Evolutionary conservation across 225 moss, liverwort and hornwort genomes (phyloP), one percentile per base, ranked within the genome.

Genomic region (Pseudoscleropodium purum): DNA sequence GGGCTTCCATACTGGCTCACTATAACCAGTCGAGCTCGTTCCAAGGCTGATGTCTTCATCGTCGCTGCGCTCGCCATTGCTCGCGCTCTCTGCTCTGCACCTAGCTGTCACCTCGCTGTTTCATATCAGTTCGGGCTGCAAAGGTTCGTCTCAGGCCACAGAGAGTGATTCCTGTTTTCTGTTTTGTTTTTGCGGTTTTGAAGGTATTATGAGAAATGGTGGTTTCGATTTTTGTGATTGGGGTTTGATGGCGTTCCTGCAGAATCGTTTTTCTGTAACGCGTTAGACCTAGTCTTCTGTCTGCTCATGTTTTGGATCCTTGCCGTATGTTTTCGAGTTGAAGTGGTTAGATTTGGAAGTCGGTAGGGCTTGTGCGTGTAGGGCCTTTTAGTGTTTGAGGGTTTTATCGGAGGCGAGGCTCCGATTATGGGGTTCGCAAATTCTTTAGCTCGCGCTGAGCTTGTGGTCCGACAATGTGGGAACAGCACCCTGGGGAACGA

Each of bases 11-110:
- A 17, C 84, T 12, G 21, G 31, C 39, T 45, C 47, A 12, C 29
- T 91, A 87, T 89, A 89, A 89, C 10, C 29, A 18, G 39, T 72
- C 49, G 18, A 36, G 11, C 49, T 30, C 8, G 12, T 12, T 18
- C 0, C 16, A 0, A 1, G 3, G 5, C 29, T 0, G 9, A 1
- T 18, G 15, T 7, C 33, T 34, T 59, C 89, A 74, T 66, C 41
- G 59, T 87, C 25, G 45, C 43, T 76, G 68, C 70, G 41, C 67
- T 56, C 62, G 26, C 70, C 69, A 36, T 84, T 7, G 56, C 85
- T 29, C 37, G 4, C 43, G 20, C 68, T 87, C 83, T 83, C 63
- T n/a, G 76, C 77, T 85, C 34, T 43, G 47, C 63, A 24, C 74
- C 54, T 93, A 18, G 76, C 49, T 76, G 52, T 34, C 15, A 45